Evolutionary conservation across 2,329 filamentous ascomycete genomes (phyloP).

Genomic region (Ophiostoma tasmaniense): DNA sequence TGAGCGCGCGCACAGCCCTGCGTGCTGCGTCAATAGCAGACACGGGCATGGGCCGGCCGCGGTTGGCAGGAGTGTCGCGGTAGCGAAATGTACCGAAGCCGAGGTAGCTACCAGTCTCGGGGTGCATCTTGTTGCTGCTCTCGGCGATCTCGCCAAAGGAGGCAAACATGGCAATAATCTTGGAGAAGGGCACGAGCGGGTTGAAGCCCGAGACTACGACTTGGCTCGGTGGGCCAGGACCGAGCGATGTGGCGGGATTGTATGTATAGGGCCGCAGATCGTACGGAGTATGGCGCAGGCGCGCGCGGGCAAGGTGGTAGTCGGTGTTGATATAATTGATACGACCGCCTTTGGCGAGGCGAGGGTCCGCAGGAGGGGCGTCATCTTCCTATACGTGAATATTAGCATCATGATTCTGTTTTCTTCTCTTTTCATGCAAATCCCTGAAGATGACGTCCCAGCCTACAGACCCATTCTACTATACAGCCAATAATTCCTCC

Average conservation of each 20-base stretch:
- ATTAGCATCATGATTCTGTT: slow-evolving; percentile 41
- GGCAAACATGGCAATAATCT: slow-evolving; percentile 67
- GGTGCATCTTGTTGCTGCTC: slow-evolving; percentile 90
- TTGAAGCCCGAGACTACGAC: slow-evolving; percentile 96
- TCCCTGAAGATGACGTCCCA: slow-evolving; percentile 51
- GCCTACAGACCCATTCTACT: slow-evolving; percentile 27
- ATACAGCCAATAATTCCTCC: slow-evolving; percentile 14
- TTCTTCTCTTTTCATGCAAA: background rate
- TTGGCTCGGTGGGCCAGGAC: slow-evolving; percentile 80
- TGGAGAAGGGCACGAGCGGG: slow-evolving; percentile 71
- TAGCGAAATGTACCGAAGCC: slow-evolving; percentile 91
- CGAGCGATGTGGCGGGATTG: slow-evolving; percentile 74
- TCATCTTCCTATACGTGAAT: slow-evolving; percentile 62
- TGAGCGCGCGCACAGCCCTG: slow-evolving; percentile 66
- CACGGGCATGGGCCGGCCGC: slow-evolving; percentile 45
- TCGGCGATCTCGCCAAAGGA: slow-evolving; percentile 81
- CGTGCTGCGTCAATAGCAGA: slow-evolving; percentile 74
- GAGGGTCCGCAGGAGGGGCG: slow-evolving; percentile 71
- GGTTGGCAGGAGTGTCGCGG: slow-evolving; percentile 56
- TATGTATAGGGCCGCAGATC: slow-evolving; percentile 73
- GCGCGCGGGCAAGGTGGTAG: slow-evolving; percentile 62
- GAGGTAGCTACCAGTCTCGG: slow-evolving; percentile 85
- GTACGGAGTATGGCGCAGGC: slow-evolving; percentile 64
- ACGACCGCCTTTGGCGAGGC: slow-evolving; percentile 60
- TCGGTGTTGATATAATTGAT: slow-evolving; percentile 61